Base-by-base conservation (phyloP, 306 rosid genomes). In the Leucaena leucocephala region DNA sequence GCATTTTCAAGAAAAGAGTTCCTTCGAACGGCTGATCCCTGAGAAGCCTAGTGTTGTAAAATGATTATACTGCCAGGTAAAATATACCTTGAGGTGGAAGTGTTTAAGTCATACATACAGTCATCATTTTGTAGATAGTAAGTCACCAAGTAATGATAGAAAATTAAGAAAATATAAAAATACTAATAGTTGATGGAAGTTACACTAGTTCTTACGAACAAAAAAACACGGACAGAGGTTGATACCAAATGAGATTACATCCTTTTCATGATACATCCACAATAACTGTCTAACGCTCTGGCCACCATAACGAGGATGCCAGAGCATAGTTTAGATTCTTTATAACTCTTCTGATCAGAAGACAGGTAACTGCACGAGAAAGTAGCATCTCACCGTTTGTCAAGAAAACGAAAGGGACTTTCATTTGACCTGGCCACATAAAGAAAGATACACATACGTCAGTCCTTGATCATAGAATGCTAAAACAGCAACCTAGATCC, bases 311-410 rank as follows among this genome's bases (percentile, higher is more conserved):
- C 27, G 27, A 27, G 27, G 27, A 27, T 27, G 27, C 1, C 27
- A 27, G 27, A 27, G 27, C 27, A 27, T 27, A 27, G 27, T 27
- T 27, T 34, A 61, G 7, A 55, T 55, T 52, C 58, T 52, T 52
- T 52, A 52, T 8, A 17, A 54, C 76, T 40, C 70, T 11, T 61
- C n/a, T 36, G 55, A 75, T 22, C 11, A 64, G 50, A 58, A 75
- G 12, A 79, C 62, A 35, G 1, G 27, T 27, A 78, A 76, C 48
- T 35, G 12, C 59, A 64, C 52, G 11, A 79, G 78, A 34, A 64
- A 71, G 90, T 82, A 79, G 82, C 39, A 74, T 50, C 93, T 81
- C 55, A 92, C 98, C 98, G 64, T 92, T 94, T 35, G 97, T 94
- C 80, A 94, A 82, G 84, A 92, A 94, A 62, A 94, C 81, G 77